Evolutionary conservation across 2,329 filamentous ascomycete genomes (phyloP), one percentile per base, ranked within the genome.

Genomic region (Xylariaceae sp.): DNA sequence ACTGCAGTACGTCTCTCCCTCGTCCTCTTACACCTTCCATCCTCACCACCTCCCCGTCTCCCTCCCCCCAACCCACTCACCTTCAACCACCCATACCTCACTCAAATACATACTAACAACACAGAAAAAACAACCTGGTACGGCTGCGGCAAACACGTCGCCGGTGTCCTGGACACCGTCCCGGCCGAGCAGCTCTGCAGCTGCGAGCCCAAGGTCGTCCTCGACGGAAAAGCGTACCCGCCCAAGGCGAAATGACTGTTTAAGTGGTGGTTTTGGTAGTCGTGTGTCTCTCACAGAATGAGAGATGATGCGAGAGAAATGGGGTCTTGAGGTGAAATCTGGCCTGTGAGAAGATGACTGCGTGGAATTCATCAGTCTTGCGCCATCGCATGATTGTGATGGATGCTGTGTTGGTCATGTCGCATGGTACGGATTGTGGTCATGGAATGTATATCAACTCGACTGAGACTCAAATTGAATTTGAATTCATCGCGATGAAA

Each of bases 111-210:
- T 39, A 51, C 23, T 11, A 39, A 51, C 23, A 56, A 37, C 48
- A 57, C 59, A 84, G 84, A 78, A 61, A 86, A 86, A 70, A 73
- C 75, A 47, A 81, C 83, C 57, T 89, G 86, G 86, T 83, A 78
- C 75, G 86, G 86, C 62, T 88, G 86, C 72, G 85, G 85, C 63
- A 76, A 67, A 62, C 84, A 89, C 74, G 76, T 88, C 65, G 75
- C 82, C 10, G 72, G 72, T 13, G 86, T 90, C 66, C 82, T 90
- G 77, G 82, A 86, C 71, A 68, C 72, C 30, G 72, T 89, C 49
- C 79, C 84, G 3, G 74, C 77, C 42, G 73, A 77, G 4, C 78
- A 89, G 47, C 82, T 86, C 74, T 91, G 88, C 76, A 77, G 76
- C 23, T 91, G 88, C 71, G 76, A 80, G 66, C 87, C 87, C 34